Evolutionary conservation across 1,284 basidiomycete genomes (phyloP).

Genomic region (Malassezia sp.): DNA sequence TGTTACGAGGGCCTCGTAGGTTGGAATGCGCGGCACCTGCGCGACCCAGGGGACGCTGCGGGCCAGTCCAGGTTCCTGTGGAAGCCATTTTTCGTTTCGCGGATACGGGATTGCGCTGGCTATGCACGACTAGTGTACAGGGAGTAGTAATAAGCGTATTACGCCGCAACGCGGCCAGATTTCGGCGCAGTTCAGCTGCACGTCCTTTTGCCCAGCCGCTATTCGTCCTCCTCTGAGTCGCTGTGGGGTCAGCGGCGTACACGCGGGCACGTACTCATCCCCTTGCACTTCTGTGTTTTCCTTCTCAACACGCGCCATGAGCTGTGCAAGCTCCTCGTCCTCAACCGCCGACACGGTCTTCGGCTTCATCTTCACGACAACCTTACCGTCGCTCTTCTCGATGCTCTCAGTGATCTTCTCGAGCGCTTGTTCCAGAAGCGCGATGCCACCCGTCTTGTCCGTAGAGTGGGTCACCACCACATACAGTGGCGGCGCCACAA

Average conservation of each 20-base stretch:
- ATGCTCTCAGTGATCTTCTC: constrained; percentile 77
- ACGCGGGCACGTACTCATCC: constrained; percentile 33
- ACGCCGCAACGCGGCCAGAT: too few relatives aligned
- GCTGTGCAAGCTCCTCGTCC: constrained; percentile 46
- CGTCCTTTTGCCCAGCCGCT: not conserved
- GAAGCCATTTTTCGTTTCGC: not conserved
- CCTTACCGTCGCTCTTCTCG: constrained; percentile 61
- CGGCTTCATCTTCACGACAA: constrained; percentile 88
- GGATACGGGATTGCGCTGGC: not conserved
- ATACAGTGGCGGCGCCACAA: constrained; percentile 91
- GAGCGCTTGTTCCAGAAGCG: constrained; percentile 82
- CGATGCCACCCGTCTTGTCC: constrained; percentile 89
- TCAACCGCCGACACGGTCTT: constrained; percentile 45
- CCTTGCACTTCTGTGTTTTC: constrained; percentile 46
- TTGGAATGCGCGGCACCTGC: not conserved
- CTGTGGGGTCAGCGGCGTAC: not conserved
- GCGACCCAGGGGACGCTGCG: too few relatives aligned
- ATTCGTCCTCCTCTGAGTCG: constrained; percentile 18
- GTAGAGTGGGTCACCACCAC: constrained; percentile 91
- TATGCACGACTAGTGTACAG: not conserved
- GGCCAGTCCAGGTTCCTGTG: too few relatives aligned
- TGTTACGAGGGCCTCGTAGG: too few relatives aligned
- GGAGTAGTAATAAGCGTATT: not conserved
- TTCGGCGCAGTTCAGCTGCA: too few relatives aligned
- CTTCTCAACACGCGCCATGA: constrained; percentile 46